phyloP scores from a whole-genome alignment of 2,329 filamentous ascomycete genomes.

The Incumbomyces delicatus region DNA sequence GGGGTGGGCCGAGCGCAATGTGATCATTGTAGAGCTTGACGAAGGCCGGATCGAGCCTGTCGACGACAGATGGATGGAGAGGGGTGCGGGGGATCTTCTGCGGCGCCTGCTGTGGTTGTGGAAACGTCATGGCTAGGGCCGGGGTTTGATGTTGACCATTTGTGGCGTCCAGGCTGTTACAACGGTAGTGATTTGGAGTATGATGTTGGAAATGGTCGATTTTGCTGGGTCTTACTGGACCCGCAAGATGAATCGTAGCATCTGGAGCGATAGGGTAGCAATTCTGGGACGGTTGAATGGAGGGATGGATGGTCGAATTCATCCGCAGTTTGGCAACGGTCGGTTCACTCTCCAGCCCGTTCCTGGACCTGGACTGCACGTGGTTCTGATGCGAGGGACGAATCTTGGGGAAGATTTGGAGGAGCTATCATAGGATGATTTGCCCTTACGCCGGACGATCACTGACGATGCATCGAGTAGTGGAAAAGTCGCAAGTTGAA shows the following conservation, averaged over 20 bases:
- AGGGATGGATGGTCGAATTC: background rate
- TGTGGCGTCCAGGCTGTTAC: background rate
- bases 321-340: background rate
- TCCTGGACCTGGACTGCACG: background rate
- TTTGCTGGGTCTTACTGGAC: background rate
- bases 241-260: background rate
- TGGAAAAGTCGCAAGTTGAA: background rate
- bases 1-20: conserved; percentile 16
- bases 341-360: background rate
- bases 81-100: conserved; percentile 10
- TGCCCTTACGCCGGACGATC: no score
- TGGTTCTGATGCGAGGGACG: background rate
- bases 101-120: background rate
- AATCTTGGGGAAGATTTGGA: background rate
- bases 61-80: conserved; percentile 17
- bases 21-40: conserved; percentile 20
- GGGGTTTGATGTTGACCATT: background rate
- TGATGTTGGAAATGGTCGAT: background rate
- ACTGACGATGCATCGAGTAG: background rate
- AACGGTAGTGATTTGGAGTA: background rate
- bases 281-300: background rate
- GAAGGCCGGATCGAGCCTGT: conserved; percentile 19
- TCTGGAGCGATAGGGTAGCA: background rate
- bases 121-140: background rate
- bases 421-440: background rate